These are phyloP conservation scores for Pyrrhoderma lamaoense DNA, from an alignment of 1,284 basidiomycete genomes.

Conservation along the genomic window DNA sequence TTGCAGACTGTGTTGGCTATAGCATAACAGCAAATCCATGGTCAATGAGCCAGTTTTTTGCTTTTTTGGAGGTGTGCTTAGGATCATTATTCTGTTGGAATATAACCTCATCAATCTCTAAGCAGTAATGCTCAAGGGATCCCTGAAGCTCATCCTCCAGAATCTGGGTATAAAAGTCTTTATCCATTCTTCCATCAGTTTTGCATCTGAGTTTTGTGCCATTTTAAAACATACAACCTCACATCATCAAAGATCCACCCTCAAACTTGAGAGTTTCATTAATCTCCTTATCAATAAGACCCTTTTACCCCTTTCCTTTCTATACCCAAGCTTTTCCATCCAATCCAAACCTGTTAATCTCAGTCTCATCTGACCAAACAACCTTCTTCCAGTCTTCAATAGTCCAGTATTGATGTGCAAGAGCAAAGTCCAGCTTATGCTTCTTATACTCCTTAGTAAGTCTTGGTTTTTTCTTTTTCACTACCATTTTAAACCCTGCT, in stretches of 20 bases:
- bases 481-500: not conserved
- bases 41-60: constrained; percentile 22
- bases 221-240: not conserved
- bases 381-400: constrained; percentile 27
- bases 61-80: not conserved
- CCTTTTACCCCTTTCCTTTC: not conserved
- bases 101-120: not conserved
- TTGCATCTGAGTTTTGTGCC: not conserved
- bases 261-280: not conserved
- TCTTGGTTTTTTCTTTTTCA: not conserved
- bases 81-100: not conserved
- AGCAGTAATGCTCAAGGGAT: not conserved
- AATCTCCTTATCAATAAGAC: not conserved
- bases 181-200: not conserved
- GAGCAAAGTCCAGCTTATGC: constrained; percentile 22
- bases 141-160: not conserved
- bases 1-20: constrained; percentile 30
- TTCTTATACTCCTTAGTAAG: not conserved
- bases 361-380: constrained; percentile 28
- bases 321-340: constrained; percentile 24
- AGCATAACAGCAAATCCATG: constrained; percentile 22
- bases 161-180: not conserved
- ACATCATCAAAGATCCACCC: not conserved
- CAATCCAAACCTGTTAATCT: constrained; percentile 29
- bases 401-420: constrained; percentile 22